A percentile compares a stretch with the other conserved stretches of the same genome.
Evolutionary conservation across 345 rosid genomes (phyloP).

Genomic region (Populus ilicifolia): DNA sequence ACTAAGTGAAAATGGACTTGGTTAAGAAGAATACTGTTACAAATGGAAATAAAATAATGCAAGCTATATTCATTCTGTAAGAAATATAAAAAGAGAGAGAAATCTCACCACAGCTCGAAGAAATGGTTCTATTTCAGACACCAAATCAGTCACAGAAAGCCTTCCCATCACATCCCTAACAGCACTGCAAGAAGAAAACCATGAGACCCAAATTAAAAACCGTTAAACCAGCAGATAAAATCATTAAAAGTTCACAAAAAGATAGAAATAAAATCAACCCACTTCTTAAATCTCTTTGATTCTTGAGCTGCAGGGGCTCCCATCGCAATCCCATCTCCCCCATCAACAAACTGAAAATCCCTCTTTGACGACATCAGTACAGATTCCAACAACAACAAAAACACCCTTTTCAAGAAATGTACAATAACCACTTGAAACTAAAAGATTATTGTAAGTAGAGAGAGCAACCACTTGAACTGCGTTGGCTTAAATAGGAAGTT

Average conservation of each 20-base stretch:
- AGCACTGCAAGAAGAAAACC: constrained; percentile 33
- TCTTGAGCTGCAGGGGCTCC: constrained; percentile 16
- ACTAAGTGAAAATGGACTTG: neutral
- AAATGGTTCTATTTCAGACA: constrained; percentile 41
- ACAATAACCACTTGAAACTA: neutral
- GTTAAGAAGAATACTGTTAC: neutral
- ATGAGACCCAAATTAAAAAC: neutral
- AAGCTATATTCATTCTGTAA: neutral
- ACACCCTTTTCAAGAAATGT: constrained; percentile 1
- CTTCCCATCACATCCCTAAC: constrained; percentile 38
- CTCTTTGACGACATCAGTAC: constrained; percentile 30
- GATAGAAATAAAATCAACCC: neutral
- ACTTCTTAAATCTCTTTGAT: constrained; percentile 31
- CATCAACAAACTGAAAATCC: constrained; percentile 28
- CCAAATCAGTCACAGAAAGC: constrained; percentile 27
- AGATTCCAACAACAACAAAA: neutral
- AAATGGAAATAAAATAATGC: neutral
- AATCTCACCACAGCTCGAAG: constrained; percentile 44
- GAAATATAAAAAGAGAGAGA: neutral
- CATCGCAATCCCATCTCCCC: constrained; percentile 13
- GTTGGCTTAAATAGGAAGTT: neutral
- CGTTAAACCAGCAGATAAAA: neutral
- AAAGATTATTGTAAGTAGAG: neutral
- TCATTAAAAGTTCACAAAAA: constrained; percentile 6
- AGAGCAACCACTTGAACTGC: neutral